Base-by-base conservation (phyloP, 2,329 filamentous ascomycete species). In the Thielaviopsis populi region DNA sequence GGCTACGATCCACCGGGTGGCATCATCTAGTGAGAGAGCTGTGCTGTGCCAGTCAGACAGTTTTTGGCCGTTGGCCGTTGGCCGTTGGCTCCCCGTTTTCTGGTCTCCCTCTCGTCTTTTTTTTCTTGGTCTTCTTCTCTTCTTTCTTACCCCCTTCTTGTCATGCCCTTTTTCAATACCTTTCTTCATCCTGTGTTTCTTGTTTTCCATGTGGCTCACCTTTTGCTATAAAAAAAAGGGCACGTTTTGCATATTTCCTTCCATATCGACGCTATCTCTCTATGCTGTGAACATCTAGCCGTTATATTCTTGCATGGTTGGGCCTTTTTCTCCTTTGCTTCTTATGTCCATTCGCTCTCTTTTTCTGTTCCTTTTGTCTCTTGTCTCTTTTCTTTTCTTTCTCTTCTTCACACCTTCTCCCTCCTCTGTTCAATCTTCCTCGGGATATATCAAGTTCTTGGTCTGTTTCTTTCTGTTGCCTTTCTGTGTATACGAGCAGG, bases 1-100 rank as follows among this genome's bases (percentile, higher is more conserved):
- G 76, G 75, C 27, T 83, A 83, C 69, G 81, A 83, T 68, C 81
- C 81, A 19, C 81, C 81, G 1, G 81, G 81, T 48, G 81, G 81
- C 53, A 84, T 84, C 68, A 83, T 84, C 71, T 83, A 69, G 74
- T 27, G 11, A 19, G 22, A 48, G 42, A 37, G n/a, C 22, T n/a
- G n/a, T 54, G 46, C 11, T 42, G 42, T 43, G 2, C 3, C 17
- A 19, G 33, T 37, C 27, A 43, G 17, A 22, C 8, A 13, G 7
- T 5, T 30, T 33, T n/a, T 37, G n/a, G n/a, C n/a, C n/a, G n/a
- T n/a, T n/a, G n/a, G n/a, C n/a, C n/a, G n/a, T n/a, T n/a, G n/a
- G n/a, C n/a, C n/a, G n/a, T n/a, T n/a, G n/a, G n/a, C n/a, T n/a
- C n/a, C n/a, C n/a, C n/a, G n/a, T n/a, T 56, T 33, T 19, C 17